Percentiles rank a stretch among this genome's conserved stretches.
Conservation (phyloP, 306 rosid genomes). For the Ceratonia siliqua region DNA sequence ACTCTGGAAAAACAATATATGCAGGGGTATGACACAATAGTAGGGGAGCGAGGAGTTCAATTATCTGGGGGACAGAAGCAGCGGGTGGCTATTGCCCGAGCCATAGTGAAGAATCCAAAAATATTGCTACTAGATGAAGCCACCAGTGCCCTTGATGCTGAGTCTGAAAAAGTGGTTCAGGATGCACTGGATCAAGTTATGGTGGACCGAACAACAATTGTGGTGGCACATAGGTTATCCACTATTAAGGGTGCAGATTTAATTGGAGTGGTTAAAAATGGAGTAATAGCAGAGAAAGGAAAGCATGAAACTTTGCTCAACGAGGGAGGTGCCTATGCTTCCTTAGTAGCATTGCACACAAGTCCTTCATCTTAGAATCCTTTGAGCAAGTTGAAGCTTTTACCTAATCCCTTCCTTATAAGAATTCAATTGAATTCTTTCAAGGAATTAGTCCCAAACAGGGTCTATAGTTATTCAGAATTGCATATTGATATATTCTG, state of each 20-base stretch:
- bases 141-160: slow-evolving; percentile 80
- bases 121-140: slow-evolving; percentile 73
- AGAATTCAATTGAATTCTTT: neutral
- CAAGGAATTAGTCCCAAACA: neutral
- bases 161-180: slow-evolving; percentile 72
- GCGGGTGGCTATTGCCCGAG: slow-evolving; percentile 69
- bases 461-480: neutral
- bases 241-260: slow-evolving; percentile 64
- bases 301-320: slow-evolving; percentile 46
- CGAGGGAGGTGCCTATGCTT: slow-evolving; percentile 52
- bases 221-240: slow-evolving; percentile 73
- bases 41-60: slow-evolving; percentile 63
- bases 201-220: slow-evolving; percentile 59
- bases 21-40: slow-evolving; percentile 63
- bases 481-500: neutral
- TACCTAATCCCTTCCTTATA: neutral
- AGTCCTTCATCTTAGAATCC: slow-evolving; percentile 33
- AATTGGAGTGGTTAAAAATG: slow-evolving; percentile 67
- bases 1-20: slow-evolving; percentile 5
- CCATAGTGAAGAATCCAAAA: slow-evolving; percentile 63
- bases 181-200: slow-evolving; percentile 65
- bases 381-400: slow-evolving; percentile 2
- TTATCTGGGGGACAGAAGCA: slow-evolving; percentile 73
- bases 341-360: slow-evolving; percentile 45
- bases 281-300: slow-evolving; percentile 58